Conservation (phyloP, 306 rosid species). For the Purshia tridentata region DNA sequence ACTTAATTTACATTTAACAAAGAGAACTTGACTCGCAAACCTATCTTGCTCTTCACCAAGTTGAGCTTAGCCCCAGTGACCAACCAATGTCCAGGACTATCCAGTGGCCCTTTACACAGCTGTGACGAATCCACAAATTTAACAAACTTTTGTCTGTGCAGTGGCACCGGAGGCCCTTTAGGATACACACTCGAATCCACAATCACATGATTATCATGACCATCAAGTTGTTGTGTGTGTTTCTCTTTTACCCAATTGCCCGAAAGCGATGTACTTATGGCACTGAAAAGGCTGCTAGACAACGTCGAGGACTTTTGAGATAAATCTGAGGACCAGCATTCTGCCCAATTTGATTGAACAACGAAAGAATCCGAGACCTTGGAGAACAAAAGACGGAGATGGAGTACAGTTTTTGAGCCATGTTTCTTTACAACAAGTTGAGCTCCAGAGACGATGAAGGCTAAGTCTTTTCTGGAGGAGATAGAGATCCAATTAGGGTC, state of each 20-base stretch:
- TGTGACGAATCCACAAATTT: slow-evolving; percentile 68
- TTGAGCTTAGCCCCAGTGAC: slow-evolving; percentile 75
- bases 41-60: slow-evolving; percentile 74
- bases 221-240: slow-evolving; percentile 20
- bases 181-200: slow-evolving; percentile 84
- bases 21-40: slow-evolving; percentile 71
- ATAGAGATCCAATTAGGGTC: slow-evolving; percentile 48
- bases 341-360: slow-evolving; percentile 63
- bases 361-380: slow-evolving; percentile 44
- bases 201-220: slow-evolving; percentile 25
- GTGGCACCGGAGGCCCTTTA: slow-evolving; percentile 72
- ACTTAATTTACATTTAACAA: slow-evolving; percentile 43
- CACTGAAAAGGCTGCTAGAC: slow-evolving; percentile 45
- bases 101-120: slow-evolving; percentile 69
- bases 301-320: slow-evolving; percentile 45
- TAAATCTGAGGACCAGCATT: slow-evolving; percentile 40
- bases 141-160: slow-evolving; percentile 57
- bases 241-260: slow-evolving; percentile 34
- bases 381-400: slow-evolving; percentile 66
- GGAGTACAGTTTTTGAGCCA: slow-evolving; percentile 60
- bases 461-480: slow-evolving; percentile 20
- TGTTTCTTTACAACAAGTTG: slow-evolving; percentile 66
- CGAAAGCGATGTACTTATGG: slow-evolving; percentile 62
- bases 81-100: slow-evolving; percentile 90
- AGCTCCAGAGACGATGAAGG: slow-evolving; percentile 82